phyloP scores from a whole-genome alignment of 768 basidiomycete species.

The Tulasnella sp. region DNA sequence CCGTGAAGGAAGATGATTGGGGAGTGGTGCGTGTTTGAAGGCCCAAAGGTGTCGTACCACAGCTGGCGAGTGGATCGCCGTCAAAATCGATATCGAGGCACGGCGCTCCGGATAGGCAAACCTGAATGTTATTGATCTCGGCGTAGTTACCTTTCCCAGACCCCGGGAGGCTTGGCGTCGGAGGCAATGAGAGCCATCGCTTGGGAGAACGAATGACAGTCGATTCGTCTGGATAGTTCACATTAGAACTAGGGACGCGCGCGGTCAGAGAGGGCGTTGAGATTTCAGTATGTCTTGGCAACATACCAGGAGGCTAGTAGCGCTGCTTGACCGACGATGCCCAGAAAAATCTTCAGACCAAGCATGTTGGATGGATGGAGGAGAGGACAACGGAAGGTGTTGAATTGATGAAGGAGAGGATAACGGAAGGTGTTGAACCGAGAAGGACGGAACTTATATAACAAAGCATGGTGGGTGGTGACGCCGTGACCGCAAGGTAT shows the following conservation, averaged over 20 bases:
- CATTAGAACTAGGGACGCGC: not conserved
- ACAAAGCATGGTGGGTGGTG: too few species aligned
- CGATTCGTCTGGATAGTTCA: not conserved
- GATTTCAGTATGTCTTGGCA: not conserved
- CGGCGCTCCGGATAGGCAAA: not conserved
- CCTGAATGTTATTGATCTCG: conserved; percentile 1
- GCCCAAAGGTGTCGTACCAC: conserved; percentile 10
- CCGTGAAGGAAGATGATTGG: conserved; percentile 19
- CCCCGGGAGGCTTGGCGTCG: conserved; percentile 3
- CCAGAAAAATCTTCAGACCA: not conserved
- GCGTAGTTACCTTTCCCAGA: not conserved
- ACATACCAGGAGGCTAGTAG: not conserved
- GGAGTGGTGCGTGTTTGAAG: not conserved
- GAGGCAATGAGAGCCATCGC: conserved; percentile 14
- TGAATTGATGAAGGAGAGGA: not conserved
- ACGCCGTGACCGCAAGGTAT: too few species aligned
- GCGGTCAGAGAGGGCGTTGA: not conserved
- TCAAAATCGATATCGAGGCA: not conserved
- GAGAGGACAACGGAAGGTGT: not conserved
- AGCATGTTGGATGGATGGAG: not conserved
- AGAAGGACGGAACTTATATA: not conserved
- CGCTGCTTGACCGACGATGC: not conserved
- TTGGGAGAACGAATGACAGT: conserved; percentile 6
- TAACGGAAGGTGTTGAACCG: not conserved
- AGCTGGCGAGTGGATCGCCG: not conserved